Base-by-base conservation (phyloP, 768 basidiomycete genomes). In the Lactifluus subvellereus region DNA sequence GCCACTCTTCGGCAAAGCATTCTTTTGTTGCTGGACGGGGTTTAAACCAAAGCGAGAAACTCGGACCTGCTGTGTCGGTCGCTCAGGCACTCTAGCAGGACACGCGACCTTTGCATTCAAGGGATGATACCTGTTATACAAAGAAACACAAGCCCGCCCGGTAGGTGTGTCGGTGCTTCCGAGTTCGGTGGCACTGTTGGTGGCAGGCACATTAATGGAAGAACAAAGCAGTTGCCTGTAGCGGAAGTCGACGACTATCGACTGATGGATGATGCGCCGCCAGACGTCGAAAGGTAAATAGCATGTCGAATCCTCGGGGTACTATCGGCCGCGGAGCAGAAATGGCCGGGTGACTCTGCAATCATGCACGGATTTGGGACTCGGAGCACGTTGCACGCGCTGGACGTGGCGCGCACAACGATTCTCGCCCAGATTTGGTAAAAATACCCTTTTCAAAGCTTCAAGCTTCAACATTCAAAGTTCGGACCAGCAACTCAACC, bases 281-380 rank as follows among this genome's bases (percentile, higher is more conserved):
- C 54, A 16, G 47, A 42, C 35, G 22, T n/a, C 27, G 9, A 57
- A 58, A 20, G 35, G 51, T 22, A 22, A 48, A 49, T 13, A 27
- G n/a, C 47, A 13, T 47, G 4, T 53, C 53, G 60, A 54, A 55
- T 30, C 43, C 4, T 61, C 54, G 54, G 37, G 6, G 33, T 40
- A 52, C n/a, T 53, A 45, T 63, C 43, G 51, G 45, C 51, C 45
- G 51, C 61, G 57, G 52, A 63, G 20, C 52, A 62, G 57, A 62
- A 48, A 20, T 53, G 43, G 47, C 22, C 45, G 45, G 18, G 61
- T n/a, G 48, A 14, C 30, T 40, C 62, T 37, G 27, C 32, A 30
- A 47, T 6, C 43, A 62, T 52, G 43, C 20, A 37, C 27, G 14
- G 16, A 35, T 11, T 22, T 6, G 20, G 33, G 5, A 32, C 6